Evolutionary conservation across 371 early-diverging fungal species (phyloP).

Genomic region (Apophysomyces variabilis): DNA sequence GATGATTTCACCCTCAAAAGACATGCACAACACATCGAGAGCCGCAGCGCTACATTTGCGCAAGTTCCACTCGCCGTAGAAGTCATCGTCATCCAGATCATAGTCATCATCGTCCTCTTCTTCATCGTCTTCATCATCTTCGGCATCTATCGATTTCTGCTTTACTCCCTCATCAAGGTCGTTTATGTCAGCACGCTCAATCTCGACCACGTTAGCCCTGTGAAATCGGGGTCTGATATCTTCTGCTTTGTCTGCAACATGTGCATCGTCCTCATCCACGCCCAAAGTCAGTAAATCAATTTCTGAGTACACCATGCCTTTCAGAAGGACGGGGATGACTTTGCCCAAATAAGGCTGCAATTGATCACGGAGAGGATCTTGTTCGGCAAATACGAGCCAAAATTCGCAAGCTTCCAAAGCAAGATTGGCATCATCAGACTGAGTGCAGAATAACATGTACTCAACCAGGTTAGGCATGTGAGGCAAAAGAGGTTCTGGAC

Average conservation of each 20-base stretch:
- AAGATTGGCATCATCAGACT: slow-evolving; percentile 78
- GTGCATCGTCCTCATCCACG: slow-evolving; percentile 82
- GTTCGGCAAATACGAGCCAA: slow-evolving; percentile 96
- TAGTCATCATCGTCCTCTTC: slow-evolving; percentile 86
- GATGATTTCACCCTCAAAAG: slow-evolving; percentile 83
- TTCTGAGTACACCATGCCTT: slow-evolving; percentile 94
- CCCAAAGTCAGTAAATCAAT: slow-evolving; percentile 81
- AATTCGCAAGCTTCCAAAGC: slow-evolving; percentile 98
- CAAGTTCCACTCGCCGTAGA: slow-evolving; percentile 92
- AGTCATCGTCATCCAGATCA: slow-evolving; percentile 89
- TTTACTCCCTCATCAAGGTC: slow-evolving; percentile 35
- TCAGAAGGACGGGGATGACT: slow-evolving; percentile 90
- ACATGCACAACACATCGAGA: slow-evolving; percentile 89
- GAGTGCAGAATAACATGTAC: slow-evolving; percentile 93
- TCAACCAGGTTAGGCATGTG: slow-evolving; percentile 84
- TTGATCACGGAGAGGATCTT: slow-evolving; percentile 76
- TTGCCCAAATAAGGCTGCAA: slow-evolving; percentile 79
- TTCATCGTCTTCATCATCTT: slow-evolving; percentile 69
- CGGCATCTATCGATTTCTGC: slow-evolving; percentile 31
- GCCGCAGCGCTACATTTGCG: slow-evolving; percentile 98
- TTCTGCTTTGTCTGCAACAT: slow-evolving; percentile 84
- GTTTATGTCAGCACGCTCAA: slow-evolving; percentile 58
- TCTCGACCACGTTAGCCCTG: slow-evolving; percentile 78
- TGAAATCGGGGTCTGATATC: slow-evolving; percentile 95
- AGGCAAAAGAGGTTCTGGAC: slow-evolving; percentile 80